A percentile compares a stretch with the other conserved stretches of the same genome.
Evolutionary conservation across 371 early-diverging fungal species (phyloP).

Genomic region (Saksenaea oblongispora): DNA sequence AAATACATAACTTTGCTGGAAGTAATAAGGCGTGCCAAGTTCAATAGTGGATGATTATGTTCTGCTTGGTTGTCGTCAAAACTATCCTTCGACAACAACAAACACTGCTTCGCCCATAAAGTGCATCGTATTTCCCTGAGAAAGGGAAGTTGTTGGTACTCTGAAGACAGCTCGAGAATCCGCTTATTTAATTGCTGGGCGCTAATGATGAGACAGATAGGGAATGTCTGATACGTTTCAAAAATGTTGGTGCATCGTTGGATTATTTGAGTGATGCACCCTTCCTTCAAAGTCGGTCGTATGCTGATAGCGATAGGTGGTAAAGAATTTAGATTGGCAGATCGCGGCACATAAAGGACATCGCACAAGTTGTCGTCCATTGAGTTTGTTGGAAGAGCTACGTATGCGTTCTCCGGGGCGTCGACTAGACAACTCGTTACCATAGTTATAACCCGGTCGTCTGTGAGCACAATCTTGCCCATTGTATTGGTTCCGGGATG

Average conservation of each 20-base stretch:
- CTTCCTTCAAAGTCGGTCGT: neutral
- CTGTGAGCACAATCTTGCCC: neutral
- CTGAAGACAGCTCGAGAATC: neutral
- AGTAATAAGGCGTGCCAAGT: no score
- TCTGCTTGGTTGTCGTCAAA: neutral
- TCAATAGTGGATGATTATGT: neutral
- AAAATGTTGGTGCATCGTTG: neutral
- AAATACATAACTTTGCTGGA: no score
- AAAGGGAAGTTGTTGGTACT: neutral
- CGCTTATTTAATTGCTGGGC: neutral
- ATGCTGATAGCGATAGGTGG: neutral
- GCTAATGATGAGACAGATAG: neutral
- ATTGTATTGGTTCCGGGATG: neutral
- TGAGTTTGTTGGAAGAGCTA: neutral
- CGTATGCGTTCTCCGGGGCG: neutral
- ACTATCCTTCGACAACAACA: neutral
- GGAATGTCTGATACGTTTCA: neutral
- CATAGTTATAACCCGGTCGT: neutral
- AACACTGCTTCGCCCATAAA: neutral
- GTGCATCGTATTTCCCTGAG: neutral
- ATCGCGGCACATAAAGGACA: neutral
- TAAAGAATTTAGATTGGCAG: neutral
- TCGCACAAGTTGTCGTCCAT: neutral
- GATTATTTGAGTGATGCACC: neutral
- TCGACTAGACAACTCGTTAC: neutral